Evolutionary conservation across 495 filamentous ascomycete species (phyloP).

Genomic region (Sphaerosporella brunnea): DNA sequence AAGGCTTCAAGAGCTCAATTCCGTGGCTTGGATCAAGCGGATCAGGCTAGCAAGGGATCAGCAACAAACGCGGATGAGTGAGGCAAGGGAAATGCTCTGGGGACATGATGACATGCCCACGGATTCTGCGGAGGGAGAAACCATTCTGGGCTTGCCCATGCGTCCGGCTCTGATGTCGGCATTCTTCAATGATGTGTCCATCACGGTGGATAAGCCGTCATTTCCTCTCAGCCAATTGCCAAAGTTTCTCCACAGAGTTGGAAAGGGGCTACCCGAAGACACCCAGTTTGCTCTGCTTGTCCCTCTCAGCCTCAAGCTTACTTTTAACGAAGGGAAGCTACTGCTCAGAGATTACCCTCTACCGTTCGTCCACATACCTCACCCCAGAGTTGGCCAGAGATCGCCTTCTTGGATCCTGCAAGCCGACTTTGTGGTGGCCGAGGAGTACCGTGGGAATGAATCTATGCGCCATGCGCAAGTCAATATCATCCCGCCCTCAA

Average conservation of each 20-base stretch:
- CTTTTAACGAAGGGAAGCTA: constrained; percentile 77
- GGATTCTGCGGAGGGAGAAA: constrained; percentile 65
- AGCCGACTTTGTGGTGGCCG: constrained; percentile 90
- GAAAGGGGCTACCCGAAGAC: constrained; percentile 85
- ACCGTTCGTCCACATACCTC: constrained; percentile 77
- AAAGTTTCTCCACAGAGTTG: constrained; percentile 65
- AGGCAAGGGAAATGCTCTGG: constrained; percentile 65
- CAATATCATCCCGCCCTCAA: constrained; percentile 58
- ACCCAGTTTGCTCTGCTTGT: constrained; percentile 79
- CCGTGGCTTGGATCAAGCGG: constrained; percentile 78
- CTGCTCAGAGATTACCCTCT: constrained; percentile 83
- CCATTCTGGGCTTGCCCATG: constrained; percentile 69
- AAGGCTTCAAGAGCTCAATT: constrained; percentile 60
- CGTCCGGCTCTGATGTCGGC: constrained; percentile 68
- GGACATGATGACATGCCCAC: constrained; percentile 65
- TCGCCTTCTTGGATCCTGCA: constrained; percentile 66
- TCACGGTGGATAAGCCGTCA: constrained; percentile 80
- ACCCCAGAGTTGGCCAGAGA: constrained; percentile 59
- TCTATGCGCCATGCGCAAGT: constrained; percentile 65
- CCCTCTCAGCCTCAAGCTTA: constrained; percentile 74
- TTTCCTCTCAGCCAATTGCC: constrained; percentile 69
- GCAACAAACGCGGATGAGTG: constrained; percentile 55
- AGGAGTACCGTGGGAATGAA: constrained; percentile 66
- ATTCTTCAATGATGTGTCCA: constrained; percentile 65
- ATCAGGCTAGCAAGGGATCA: constrained; percentile 60